A percentile compares a stretch with the other conserved stretches of the same genome.
Evolutionary conservation across 2,329 filamentous ascomycete genomes (phyloP).

Genomic region (Coniochaeta sp.): DNA sequence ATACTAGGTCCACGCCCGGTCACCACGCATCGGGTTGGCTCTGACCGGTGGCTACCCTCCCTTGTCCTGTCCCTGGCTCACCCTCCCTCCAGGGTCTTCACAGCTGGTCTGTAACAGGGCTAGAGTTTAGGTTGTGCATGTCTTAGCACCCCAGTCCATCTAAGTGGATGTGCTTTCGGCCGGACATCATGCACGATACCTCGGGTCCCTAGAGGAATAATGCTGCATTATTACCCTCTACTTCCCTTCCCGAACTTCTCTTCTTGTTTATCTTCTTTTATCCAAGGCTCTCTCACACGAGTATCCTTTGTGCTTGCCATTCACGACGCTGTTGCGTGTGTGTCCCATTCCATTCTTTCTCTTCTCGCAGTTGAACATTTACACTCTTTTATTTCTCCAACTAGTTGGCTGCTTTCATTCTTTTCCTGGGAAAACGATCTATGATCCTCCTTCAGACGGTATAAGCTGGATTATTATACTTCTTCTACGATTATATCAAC

Average conservation of each 20-base stretch:
- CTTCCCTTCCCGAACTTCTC: conserved; percentile 16
- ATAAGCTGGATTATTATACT: conserved; percentile 27
- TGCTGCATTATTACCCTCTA: conserved; percentile 29
- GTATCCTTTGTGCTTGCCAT: conserved; percentile 11
- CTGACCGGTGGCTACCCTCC: conserved; percentile 2
- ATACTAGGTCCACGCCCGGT: conserved; percentile 1
- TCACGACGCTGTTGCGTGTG: conserved; percentile 22
- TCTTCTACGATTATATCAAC: conserved; percentile 6
- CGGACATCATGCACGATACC: conserved; percentile 19
- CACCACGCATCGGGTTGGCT: neutral
- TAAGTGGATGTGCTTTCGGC: conserved; percentile 26
- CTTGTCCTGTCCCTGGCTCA: conserved; percentile 11
- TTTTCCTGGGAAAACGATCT: conserved; percentile 31
- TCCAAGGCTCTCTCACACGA: conserved; percentile 12
- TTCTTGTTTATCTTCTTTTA: conserved; percentile 18
- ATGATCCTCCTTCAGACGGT: conserved; percentile 21
- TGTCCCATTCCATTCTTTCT: conserved; percentile 25
- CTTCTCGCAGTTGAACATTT: conserved; percentile 31
- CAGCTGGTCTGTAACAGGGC: conserved; percentile 31
- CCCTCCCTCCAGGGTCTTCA: conserved; percentile 14
- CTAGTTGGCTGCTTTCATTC: conserved; percentile 51
- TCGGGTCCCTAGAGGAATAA: conserved; percentile 13
- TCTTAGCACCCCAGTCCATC: conserved; percentile 19
- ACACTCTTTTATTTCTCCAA: conserved; percentile 34
- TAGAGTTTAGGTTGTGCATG: conserved; percentile 26